Evolutionary conservation across 2,329 filamentous ascomycete species (phyloP).

Genomic region (Pyrenophora teres): DNA sequence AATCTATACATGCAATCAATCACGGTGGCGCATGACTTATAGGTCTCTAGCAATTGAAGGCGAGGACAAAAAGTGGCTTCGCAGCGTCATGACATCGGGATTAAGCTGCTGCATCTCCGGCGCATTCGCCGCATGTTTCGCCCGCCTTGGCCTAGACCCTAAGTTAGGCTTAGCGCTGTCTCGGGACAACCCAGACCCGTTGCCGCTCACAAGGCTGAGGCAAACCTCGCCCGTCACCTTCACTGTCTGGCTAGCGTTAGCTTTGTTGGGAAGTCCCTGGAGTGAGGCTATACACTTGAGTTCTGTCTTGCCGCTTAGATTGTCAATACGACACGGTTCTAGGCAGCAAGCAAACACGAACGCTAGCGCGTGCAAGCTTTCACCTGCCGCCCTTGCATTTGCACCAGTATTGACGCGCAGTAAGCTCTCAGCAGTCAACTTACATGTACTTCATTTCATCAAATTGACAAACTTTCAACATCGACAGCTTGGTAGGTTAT

Average conservation of each 20-base stretch:
- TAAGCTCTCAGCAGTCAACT: not conserved
- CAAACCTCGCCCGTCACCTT: conserved; percentile 8
- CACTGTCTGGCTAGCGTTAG: conserved; percentile 1
- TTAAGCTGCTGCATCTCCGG: conserved; percentile 4
- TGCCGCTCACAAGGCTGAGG: not conserved
- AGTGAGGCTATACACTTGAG: no score
- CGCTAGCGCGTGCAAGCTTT: not conserved
- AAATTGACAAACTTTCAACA: not conserved
- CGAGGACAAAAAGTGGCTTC: not conserved
- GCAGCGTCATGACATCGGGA: conserved; percentile 22
- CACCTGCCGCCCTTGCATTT: conserved; percentile 1
- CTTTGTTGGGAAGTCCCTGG: not conserved
- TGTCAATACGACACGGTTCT: not conserved
- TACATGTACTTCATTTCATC: not conserved
- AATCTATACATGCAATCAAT: no score
- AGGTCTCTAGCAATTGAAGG: no score
- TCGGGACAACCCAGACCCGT: not conserved
- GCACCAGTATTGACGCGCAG: not conserved
- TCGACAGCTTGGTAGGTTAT: conserved; percentile 16
- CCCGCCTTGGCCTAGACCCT: conserved; percentile 10
- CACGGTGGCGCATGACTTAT: no score
- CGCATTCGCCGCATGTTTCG: conserved; percentile 7
- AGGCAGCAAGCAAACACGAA: not conserved
- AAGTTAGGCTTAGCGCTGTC: conserved; percentile 8
- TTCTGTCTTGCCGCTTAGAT: no score